Evolutionary conservation across 306 rosid genomes (phyloP).

Genomic region (Chamaecrista fasciculata): DNA sequence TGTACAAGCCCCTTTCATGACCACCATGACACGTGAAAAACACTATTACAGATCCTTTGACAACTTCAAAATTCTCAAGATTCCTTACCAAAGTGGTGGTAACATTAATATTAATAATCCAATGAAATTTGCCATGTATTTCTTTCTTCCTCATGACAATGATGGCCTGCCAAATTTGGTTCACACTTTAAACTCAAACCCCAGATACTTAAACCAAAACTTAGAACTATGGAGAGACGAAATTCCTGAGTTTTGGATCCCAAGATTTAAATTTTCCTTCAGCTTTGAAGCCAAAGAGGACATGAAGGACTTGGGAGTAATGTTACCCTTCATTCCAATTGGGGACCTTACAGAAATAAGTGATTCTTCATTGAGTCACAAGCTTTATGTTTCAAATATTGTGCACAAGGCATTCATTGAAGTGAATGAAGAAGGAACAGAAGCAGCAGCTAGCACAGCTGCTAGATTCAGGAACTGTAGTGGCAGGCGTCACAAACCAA

Average conservation of each 20-base stretch:
- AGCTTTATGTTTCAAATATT: neutral
- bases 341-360: conserved; percentile 27
- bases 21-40: neutral
- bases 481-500: neutral
- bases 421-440: conserved; percentile 30
- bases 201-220: conserved; percentile 13
- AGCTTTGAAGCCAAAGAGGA: neutral
- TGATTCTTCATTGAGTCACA: neutral
- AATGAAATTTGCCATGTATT: conserved; percentile 7
- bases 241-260: conserved; percentile 20
- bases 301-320: conserved; percentile 20
- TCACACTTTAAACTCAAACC: neutral
- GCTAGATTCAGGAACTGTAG: fast-evolving
- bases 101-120: too few relatives aligned
- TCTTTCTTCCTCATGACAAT: conserved; percentile 34
- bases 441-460: conserved; percentile 11
- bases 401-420: conserved; percentile 7
- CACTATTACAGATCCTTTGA: neutral
- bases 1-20: conserved; percentile 31
- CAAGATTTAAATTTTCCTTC: conserved; percentile 28
- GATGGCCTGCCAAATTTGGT: conserved; percentile 28
- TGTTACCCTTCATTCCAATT: conserved; percentile 3
- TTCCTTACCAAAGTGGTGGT: conserved; percentile 18
- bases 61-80: conserved; percentile 13
- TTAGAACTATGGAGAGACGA: fast-evolving